Conservation (phyloP, 2,329 filamentous ascomycete genomes). For the Apiospora aurea region DNA sequence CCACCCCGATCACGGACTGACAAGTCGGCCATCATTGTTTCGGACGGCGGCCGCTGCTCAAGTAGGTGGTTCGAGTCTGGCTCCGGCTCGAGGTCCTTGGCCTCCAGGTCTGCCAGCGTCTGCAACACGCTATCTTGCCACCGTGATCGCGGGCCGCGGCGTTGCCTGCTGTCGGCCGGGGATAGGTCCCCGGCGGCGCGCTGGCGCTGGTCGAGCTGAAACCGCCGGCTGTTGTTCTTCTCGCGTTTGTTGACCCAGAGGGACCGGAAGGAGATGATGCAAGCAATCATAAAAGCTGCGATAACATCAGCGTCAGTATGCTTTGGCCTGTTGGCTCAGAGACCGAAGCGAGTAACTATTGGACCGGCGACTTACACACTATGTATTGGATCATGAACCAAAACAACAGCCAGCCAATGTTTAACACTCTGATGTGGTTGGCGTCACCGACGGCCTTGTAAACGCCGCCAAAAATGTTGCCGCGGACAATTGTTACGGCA, state of each 20-base stretch:
- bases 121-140: neutral
- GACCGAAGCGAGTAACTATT: neutral
- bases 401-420: slow-evolving; percentile 30
- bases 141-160: neutral
- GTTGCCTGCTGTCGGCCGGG: neutral
- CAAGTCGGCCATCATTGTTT: neutral
- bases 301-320: neutral
- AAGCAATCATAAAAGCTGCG: slow-evolving; percentile 33
- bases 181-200: neutral
- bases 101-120: neutral
- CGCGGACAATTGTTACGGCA: slow-evolving; percentile 33
- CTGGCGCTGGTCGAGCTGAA: neutral
- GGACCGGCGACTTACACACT: slow-evolving; percentile 20
- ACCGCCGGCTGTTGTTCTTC: slow-evolving; percentile 18
- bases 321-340: neutral
- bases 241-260: slow-evolving; percentile 30
- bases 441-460: slow-evolving; percentile 26
- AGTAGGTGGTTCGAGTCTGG: neutral
- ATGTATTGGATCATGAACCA: slow-evolving; percentile 33
- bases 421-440: neutral
- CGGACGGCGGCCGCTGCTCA: neutral
- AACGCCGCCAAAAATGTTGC: slow-evolving; percentile 29
- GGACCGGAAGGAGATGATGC: slow-evolving; percentile 33
- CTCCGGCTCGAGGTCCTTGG: neutral
- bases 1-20: neutral